A percentile compares a stretch with the other conserved stretches of the same genome.
phyloP scores from a whole-genome alignment of 2,329 filamentous ascomycete genomes.

The Sclerotinia nivalis region DNA sequence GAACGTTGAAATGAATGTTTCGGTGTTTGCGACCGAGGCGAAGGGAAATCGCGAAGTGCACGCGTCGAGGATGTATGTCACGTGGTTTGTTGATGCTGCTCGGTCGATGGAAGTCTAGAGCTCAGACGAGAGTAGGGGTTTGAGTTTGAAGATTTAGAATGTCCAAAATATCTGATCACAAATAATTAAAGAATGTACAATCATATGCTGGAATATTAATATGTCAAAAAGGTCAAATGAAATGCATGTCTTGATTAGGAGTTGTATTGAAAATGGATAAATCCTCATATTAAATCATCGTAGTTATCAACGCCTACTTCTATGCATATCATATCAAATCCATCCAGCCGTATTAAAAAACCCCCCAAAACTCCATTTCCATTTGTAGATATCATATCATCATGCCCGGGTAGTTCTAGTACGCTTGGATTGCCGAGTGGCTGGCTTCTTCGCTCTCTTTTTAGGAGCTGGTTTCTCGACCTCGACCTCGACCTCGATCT shows the following conservation, averaged over 20 bases:
- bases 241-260: neutral
- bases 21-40: neutral
- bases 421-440: slow-evolving; percentile 16
- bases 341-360: slow-evolving; percentile 5
- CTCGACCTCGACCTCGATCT: neutral
- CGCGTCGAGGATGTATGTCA: neutral
- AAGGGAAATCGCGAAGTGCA: slow-evolving; percentile 13
- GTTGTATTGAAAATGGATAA: neutral
- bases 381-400: slow-evolving; percentile 5
- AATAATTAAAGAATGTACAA: neutral
- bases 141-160: neutral
- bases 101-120: neutral
- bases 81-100: neutral
- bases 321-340: slow-evolving; percentile 14
- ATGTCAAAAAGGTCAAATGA: neutral
- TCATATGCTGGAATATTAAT: neutral
- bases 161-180: neutral
- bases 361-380: slow-evolving; percentile 16
- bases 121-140: neutral
- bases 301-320: slow-evolving; percentile 7
- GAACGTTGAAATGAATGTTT: neutral
- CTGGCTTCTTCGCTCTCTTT: neutral
- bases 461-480: slow-evolving; percentile 6
- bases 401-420: neutral
- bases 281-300: neutral